Evolutionary conservation across 2,329 filamentous ascomycete species (phyloP).

Genomic region (Biscogniauxia marginata): DNA sequence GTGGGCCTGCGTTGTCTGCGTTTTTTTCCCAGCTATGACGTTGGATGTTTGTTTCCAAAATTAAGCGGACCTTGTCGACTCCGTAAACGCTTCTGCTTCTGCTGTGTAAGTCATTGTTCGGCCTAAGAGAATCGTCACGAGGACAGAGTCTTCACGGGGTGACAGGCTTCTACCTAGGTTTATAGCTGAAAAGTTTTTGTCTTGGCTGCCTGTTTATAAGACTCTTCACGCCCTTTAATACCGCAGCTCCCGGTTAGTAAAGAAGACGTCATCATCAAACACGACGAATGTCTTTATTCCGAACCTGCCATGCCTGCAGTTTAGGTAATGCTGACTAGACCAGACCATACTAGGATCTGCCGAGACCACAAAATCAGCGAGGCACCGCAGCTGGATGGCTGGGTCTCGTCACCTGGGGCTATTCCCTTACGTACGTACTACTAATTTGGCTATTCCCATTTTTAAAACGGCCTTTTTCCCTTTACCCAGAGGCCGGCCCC

Average conservation of each 20-base stretch:
- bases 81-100: no score
- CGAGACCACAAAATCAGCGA: background rate
- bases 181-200: background rate
- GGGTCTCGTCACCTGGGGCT: background rate
- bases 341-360: no score
- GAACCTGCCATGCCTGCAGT: background rate
- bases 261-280: background rate
- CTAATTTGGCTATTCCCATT: background rate
- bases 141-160: background rate
- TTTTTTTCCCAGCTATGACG: no score
- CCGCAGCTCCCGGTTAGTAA: background rate
- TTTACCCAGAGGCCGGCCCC: background rate
- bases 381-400: background rate
- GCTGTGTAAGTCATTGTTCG: no score
- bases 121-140: no score
- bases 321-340: no score
- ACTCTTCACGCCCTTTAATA: no score
- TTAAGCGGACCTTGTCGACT: no score
- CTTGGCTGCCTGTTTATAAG: background rate
- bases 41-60: no score
- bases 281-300: background rate
- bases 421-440: background rate
- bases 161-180: background rate
- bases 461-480: background rate
- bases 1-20: no score